These are phyloP conservation scores for Sclerotinia sclerotiorum DNA, from an alignment of 2,329 filamentous ascomycete genomes.

Conservation along the genomic window DNA sequence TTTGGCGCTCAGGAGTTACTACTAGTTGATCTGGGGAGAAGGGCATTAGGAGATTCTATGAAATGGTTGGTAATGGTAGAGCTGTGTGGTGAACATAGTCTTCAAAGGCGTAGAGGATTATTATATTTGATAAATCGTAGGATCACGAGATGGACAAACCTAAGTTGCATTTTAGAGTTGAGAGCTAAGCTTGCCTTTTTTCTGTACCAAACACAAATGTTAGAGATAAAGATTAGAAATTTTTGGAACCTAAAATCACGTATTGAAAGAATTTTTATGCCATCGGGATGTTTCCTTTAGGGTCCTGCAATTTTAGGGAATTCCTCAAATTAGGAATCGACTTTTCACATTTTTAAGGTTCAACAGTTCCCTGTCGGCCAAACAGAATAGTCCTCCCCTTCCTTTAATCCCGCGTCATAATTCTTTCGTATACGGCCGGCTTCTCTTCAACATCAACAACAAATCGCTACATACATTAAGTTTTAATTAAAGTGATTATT, in stretches of 20 bases:
- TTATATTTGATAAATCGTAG: slow-evolving; percentile 11
- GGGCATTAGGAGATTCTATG: slow-evolving; percentile 1
- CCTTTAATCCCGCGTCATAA: slow-evolving; percentile 14
- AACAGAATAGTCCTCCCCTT: background rate
- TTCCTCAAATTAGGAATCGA: background rate
- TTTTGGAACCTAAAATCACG: background rate
- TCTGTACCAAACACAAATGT: background rate
- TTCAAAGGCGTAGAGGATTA: slow-evolving; percentile 5
- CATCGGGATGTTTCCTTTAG: background rate
- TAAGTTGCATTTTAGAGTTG: background rate
- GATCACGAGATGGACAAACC: background rate
- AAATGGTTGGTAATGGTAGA: slow-evolving; percentile 2
- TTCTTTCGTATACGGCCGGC: background rate
- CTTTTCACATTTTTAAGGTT: slow-evolving; percentile 6
- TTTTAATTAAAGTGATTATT: background rate
- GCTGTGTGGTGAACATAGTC: slow-evolving; percentile 2
- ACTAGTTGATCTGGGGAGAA: slow-evolving; percentile 11
- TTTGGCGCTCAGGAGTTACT: slow-evolving; percentile 20
- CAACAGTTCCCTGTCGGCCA: background rate
- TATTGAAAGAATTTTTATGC: background rate
- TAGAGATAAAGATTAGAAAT: background rate
- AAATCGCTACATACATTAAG: slow-evolving; percentile 12
- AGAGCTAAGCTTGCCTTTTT: background rate
- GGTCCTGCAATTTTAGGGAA: background rate
- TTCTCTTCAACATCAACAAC: slow-evolving; percentile 11